A percentile compares a stretch with the other conserved stretches of the same genome.
Conservation (phyloP, 1,284 basidiomycete genomes). For the Schizophyllum commune region DNA sequence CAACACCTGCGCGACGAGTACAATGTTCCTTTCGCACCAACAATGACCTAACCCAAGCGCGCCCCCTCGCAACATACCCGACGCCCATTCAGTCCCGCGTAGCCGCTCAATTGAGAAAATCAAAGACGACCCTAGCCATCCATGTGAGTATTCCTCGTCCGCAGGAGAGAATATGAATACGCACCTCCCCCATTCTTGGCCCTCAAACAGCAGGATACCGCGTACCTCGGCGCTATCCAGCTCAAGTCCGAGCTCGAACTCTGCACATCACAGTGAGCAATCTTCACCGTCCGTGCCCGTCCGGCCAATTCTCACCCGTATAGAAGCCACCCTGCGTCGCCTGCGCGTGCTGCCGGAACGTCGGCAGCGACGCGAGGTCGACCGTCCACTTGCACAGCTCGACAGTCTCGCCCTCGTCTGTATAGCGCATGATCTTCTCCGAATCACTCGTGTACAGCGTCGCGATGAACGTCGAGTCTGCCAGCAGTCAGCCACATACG, state of each 20-base stretch:
- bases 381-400: slow-evolving; percentile 85
- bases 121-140: slow-evolving; percentile 41
- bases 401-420: slow-evolving; percentile 68
- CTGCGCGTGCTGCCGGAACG: slow-evolving; percentile 61
- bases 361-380: slow-evolving; percentile 66
- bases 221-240: slow-evolving; percentile 77
- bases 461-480: slow-evolving; percentile 51
- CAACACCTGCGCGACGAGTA: not conserved
- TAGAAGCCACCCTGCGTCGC: slow-evolving; percentile 63
- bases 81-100: not conserved
- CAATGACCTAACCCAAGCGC: too few species aligned
- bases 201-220: slow-evolving; percentile 64
- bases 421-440: slow-evolving; percentile 70
- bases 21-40: too few species aligned
- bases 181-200: slow-evolving; percentile 68
- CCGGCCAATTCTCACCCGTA: slow-evolving; percentile 45
- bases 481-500: not conserved
- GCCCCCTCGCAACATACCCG: not conserved
- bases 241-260: slow-evolving; percentile 75
- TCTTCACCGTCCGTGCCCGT: not conserved
- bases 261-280: slow-evolving; percentile 26
- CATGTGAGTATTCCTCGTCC: not conserved
- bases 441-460: slow-evolving; percentile 69
- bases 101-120: slow-evolving; percentile 36
- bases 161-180: slow-evolving; percentile 15